Evolutionary conservation across 345 rosid species (phyloP), one percentile per base, ranked within the genome.

Genomic region (Sapria himalayana): DNA sequence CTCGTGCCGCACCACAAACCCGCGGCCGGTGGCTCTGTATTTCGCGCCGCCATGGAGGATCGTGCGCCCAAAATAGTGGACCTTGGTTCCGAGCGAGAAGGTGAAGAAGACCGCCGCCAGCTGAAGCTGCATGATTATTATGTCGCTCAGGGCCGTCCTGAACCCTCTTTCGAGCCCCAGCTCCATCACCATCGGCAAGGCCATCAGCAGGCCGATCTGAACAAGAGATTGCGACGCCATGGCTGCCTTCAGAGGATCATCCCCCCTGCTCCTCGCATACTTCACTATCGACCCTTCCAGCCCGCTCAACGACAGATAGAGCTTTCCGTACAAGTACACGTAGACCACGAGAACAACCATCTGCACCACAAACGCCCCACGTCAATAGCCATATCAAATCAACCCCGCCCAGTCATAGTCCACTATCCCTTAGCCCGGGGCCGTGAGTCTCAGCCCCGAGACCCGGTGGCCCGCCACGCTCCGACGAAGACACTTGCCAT

Each of bases 21-120:
- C 98, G 67, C 98, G 94, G 3, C 98, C 98, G 9, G 94, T 89
- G 60, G 98, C 94, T 62, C 94, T 66, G 66, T 89, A 89, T 54
- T 76, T 82, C 55, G 98, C 91, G 41, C 98, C 98, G 25, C 98
- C 98, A 29, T 89, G 94, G 53, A 89, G 68, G 54, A 89, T 52
- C 43, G 98, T 82, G 34, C 98, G 76, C 31, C 98, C 98, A 52
- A 48, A 89, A 69, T 89, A 82, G 54, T 89, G 98, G 40, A 50
- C 69, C 55, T 73, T 82, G 29, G 98, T 89, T 29, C 98, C 98
- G 3, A 89, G 91, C 11, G 98, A 78, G 65, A 89, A 89, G 23
- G 98, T 89, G 51, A 89, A 89, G 76, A 89, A 82, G 37, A 82
- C 76, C 9, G 94, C 56, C 16, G 85, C 78, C 44, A 82, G 73